A percentile compares a stretch with the other conserved stretches of the same genome.
phyloP scores from a whole-genome alignment of 1,284 basidiomycete species.

The Malassezia yamatoensis region DNA sequence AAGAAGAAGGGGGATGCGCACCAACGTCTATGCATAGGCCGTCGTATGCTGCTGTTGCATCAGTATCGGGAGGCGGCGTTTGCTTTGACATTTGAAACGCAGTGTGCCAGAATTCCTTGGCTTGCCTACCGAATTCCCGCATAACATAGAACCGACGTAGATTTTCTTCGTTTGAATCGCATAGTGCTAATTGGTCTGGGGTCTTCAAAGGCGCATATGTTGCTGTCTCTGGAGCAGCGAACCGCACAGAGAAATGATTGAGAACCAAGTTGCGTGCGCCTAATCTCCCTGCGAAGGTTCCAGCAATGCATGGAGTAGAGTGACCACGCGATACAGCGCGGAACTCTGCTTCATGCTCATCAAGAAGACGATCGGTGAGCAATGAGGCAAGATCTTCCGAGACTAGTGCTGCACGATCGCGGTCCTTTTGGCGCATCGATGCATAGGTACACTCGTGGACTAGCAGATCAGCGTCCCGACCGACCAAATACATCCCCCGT shows the following conservation, averaged over 20 bases:
- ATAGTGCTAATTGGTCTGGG: not conserved
- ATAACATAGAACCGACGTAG: slow-evolving; percentile 6
- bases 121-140: slow-evolving; percentile 16
- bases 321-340: slow-evolving; percentile 26
- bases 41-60: slow-evolving; percentile 13
- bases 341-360: slow-evolving; percentile 5
- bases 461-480: slow-evolving; percentile 30
- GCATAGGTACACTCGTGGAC: slow-evolving; percentile 46
- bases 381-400: not conserved
- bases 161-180: not conserved
- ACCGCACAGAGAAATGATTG: slow-evolving; percentile 36
- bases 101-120: slow-evolving; percentile 5
- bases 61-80: not conserved
- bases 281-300: slow-evolving; percentile 33
- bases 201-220: not conserved
- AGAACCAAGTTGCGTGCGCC: slow-evolving; percentile 29
- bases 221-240: slow-evolving; percentile 2
- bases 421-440: slow-evolving; percentile 27
- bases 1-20: not conserved
- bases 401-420: slow-evolving; percentile 19
- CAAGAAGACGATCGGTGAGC: not conserved
- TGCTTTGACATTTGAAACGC: not conserved
- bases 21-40: slow-evolving; percentile 4
- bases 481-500: slow-evolving; percentile 21
- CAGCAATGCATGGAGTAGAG: slow-evolving; percentile 38